These are phyloP conservation scores for Corchorus olitorius DNA, from an alignment of 345 rosid species.

Conservation along the genomic window DNA sequence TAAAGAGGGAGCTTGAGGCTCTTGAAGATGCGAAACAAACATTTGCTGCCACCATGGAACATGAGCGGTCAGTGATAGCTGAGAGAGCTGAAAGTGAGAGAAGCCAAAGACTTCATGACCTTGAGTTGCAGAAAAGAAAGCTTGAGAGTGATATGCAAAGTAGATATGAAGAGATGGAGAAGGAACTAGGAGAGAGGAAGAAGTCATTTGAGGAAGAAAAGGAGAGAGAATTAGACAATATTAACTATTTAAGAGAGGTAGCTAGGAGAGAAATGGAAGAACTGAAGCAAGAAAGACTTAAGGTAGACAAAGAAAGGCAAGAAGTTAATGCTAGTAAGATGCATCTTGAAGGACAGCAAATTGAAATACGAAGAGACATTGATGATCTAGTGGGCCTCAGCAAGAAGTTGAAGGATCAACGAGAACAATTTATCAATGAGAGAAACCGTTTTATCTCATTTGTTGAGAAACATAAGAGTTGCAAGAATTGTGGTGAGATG, in stretches of 20 bases:
- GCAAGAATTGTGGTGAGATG: slow-evolving; percentile 71
- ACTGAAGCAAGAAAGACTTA: slow-evolving; percentile 60
- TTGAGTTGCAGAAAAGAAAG: slow-evolving; percentile 68
- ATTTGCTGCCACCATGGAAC: slow-evolving; percentile 68
- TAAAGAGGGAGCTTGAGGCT: slow-evolving; percentile 66
- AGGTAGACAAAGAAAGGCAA: slow-evolving; percentile 64
- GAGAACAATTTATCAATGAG: slow-evolving; percentile 81
- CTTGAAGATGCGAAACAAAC: slow-evolving; percentile 72
- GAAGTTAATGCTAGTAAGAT: slow-evolving; percentile 65
- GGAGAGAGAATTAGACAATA: slow-evolving; percentile 70
- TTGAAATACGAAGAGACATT: slow-evolving; percentile 81
- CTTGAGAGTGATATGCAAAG: slow-evolving; percentile 71
- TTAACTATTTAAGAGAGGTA: slow-evolving; percentile 71
- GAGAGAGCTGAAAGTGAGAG: slow-evolving; percentile 77
- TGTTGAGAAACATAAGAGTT: slow-evolving; percentile 69
- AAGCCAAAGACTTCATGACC: slow-evolving; percentile 67
- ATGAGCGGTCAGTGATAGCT: slow-evolving; percentile 55
- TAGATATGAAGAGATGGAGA: slow-evolving; percentile 66
- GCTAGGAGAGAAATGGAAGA: slow-evolving; percentile 92
- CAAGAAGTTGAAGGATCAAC: slow-evolving; percentile 70
- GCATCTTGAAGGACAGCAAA: slow-evolving; percentile 78
- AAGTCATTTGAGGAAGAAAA: slow-evolving; percentile 80
- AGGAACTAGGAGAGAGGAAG: slow-evolving; percentile 53
- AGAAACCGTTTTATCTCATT: slow-evolving; percentile 72
- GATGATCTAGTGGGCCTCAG: slow-evolving; percentile 80